Evolutionary conservation across 2,329 filamentous ascomycete species (phyloP).

Genomic region (Penicillium occitanis): DNA sequence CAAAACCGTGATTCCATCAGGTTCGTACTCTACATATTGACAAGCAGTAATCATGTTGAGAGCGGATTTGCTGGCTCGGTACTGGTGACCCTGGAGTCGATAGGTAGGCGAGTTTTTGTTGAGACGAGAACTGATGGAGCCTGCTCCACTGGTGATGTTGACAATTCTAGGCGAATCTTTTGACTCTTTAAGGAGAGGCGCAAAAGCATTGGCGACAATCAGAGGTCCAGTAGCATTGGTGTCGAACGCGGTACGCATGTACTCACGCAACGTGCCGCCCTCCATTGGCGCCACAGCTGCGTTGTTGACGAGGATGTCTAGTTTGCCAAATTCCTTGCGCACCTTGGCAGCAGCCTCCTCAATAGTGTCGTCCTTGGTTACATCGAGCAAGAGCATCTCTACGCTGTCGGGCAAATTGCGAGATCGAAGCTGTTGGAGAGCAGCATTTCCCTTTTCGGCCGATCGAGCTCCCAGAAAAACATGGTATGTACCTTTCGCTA

Average conservation of each 20-base stretch:
- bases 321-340: conserved; percentile 20
- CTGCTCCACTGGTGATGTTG: conserved; percentile 37
- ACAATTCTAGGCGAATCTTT: conserved; percentile 25
- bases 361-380: conserved; percentile 35
- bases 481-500: conserved; percentile 35
- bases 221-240: conserved; percentile 40
- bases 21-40: conserved; percentile 21
- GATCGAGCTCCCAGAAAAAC: conserved; percentile 39
- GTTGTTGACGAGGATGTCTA: conserved; percentile 33
- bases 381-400: conserved; percentile 32
- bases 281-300: conserved; percentile 25
- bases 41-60: conserved; percentile 38
- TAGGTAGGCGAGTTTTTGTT: conserved; percentile 33
- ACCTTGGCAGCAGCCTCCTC: conserved; percentile 23
- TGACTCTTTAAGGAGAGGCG: conserved; percentile 33
- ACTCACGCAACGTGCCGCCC: conserved; percentile 11
- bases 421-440: conserved; percentile 32
- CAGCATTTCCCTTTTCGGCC: conserved; percentile 33
- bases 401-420: conserved; percentile 27
- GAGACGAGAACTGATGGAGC: conserved; percentile 29
- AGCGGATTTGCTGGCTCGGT: conserved; percentile 45
- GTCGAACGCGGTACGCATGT: conserved; percentile 29
- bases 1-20: conserved; percentile 20
- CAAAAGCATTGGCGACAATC: conserved; percentile 34
- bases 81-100: conserved; percentile 35